phyloP scores from a whole-genome alignment of 306 rosid genomes.

The Boehmeria nivea region DNA sequence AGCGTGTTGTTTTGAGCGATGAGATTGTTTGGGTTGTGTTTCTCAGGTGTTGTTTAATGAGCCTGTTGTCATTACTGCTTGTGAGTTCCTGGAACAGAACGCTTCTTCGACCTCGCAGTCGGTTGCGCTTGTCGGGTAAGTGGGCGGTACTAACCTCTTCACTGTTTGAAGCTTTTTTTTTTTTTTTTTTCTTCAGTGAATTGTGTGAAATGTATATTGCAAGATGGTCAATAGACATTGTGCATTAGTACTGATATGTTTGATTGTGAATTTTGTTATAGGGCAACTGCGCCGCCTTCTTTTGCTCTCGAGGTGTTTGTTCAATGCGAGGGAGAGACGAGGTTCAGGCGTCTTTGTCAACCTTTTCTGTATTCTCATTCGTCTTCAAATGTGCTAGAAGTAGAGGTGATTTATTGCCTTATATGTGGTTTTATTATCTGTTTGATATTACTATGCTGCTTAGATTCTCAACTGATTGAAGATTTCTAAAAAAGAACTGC shows the following conservation, averaged over 20 bases:
- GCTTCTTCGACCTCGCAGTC: conserved; percentile 76
- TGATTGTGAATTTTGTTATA: conserved; percentile 28
- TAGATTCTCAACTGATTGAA: not conserved
- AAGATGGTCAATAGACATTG: too few species aligned
- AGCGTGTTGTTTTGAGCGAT: not conserved
- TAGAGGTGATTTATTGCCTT: conserved; percentile 60
- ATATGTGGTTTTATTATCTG: conserved; percentile 1
- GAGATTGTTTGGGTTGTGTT: not conserved
- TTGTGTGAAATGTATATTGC: not conserved
- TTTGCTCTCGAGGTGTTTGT: conserved; percentile 96
- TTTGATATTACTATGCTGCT: conserved; percentile 15
- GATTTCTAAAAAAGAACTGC: not conserved
- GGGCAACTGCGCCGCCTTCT: conserved; percentile 98
- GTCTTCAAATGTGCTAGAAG: conserved; percentile 93
- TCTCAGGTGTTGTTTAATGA: conserved; percentile 75
- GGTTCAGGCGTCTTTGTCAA: conserved; percentile 95
- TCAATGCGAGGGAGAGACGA: conserved; percentile 97
- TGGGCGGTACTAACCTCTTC: not conserved
- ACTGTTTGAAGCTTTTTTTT: too few species aligned
- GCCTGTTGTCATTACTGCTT: conserved; percentile 81
- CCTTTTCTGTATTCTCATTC: conserved; percentile 98
- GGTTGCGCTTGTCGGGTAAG: conserved; percentile 81
- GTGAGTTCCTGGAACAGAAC: conserved; percentile 93
- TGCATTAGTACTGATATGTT: not conserved
- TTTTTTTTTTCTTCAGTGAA: not conserved